These are phyloP conservation scores for Clavispora asparagi DNA, from an alignment of 805 yeast genomes.

Conservation along the genomic window DNA sequence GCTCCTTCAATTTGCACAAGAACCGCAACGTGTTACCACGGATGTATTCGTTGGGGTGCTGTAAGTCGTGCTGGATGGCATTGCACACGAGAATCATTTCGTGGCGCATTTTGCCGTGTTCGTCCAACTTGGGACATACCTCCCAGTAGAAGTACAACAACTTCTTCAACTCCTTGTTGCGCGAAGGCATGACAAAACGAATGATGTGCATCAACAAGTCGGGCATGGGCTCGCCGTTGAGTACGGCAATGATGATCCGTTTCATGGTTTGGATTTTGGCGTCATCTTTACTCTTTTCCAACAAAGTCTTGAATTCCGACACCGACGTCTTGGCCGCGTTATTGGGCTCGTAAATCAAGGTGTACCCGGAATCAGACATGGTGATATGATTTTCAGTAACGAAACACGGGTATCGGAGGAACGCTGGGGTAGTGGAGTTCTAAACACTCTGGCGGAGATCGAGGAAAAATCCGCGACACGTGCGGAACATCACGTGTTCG, in stretches of 20 bases:
- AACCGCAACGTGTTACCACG: slow-evolving; percentile 94
- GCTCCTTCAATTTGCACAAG: slow-evolving; percentile 83
- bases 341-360: slow-evolving; percentile 75
- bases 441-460: neutral
- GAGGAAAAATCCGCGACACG: neutral
- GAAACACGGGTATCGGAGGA: neutral
- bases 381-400: neutral
- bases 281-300: slow-evolving; percentile 89
- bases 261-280: slow-evolving; percentile 88
- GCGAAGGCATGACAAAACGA: slow-evolving; percentile 96
- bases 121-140: slow-evolving; percentile 86
- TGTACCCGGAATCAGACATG: slow-evolving; percentile 49
- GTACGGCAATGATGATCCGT: slow-evolving; percentile 74
- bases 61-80: slow-evolving; percentile 94
- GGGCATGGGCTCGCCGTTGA: slow-evolving; percentile 91
- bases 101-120: slow-evolving; percentile 87
- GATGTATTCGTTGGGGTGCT: slow-evolving; percentile 95
- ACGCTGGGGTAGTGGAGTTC: neutral
- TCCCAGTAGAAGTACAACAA: slow-evolving; percentile 96
- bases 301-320: slow-evolving; percentile 66
- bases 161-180: slow-evolving; percentile 84
- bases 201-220: slow-evolving; percentile 94
- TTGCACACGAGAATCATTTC: slow-evolving; percentile 99
- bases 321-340: slow-evolving; percentile 57
- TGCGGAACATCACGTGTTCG: neutral